Evolutionary conservation across 495 filamentous ascomycete genomes (phyloP), one percentile per base, ranked within the genome.

Genomic region (Evernia prunastri): DNA sequence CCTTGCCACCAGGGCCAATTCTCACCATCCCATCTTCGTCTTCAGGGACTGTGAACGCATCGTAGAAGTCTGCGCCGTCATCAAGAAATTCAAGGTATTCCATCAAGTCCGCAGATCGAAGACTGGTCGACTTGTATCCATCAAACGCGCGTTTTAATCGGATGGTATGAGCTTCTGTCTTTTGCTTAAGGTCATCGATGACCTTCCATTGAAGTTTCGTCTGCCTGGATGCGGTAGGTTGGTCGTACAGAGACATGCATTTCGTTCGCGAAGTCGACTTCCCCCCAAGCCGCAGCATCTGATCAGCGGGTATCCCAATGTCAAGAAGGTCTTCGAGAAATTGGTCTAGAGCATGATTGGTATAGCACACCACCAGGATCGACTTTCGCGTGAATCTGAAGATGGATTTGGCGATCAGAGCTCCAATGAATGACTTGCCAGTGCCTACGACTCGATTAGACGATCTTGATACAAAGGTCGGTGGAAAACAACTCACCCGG

Each of bases 341-440:
- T 66, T 93, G 88, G 67, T 92, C 86, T 0, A 91, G 72, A 0
- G 89, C 89, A 73, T 94, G 90, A 67, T 94, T 91, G 13, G 80
- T 85, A 64, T 78, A 86, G 64, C 79, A 81, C 35, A 90, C 70
- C 1, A 91, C 84, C 1, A 93, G 73, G 0, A 91, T 83, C 0
- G 63, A 82, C 60, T 84, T 72, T 0, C 60, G 45, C 0, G 84
- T 82, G 49, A 75, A 68, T 29, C 86, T 74, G 64, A 83, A 72
- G 2, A 93, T 59, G 0, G 74, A 71, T 61, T 88, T 88, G 0
- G 84, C 82, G 20, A 90, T 67, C 5, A 89, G 72, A 0, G 88
- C 85, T 0, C 90, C 90, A 39, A 90, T 83, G 64, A 91, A 90
- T 0, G 88, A 90, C 62, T 93, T 92, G 8, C 90, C 90, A 5